Conservation (phyloP, 2,329 filamentous ascomycete genomes). For the Hypomyces perniciosus region DNA sequence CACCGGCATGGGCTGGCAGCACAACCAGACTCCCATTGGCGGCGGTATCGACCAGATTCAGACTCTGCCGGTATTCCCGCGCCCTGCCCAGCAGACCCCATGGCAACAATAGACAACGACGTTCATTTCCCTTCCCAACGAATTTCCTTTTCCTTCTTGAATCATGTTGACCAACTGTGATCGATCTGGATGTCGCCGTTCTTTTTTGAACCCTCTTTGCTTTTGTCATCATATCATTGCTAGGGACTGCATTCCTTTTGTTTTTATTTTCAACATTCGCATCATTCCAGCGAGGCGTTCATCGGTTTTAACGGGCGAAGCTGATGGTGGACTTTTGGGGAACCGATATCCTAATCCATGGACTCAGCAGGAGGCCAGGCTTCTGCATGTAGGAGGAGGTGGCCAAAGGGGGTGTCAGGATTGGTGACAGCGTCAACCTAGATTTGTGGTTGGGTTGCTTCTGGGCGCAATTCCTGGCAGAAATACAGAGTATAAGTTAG, state of each 20-base stretch:
- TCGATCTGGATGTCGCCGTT: neutral
- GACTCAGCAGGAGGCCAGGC: too few relatives aligned
- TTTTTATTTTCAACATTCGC: slow-evolving; percentile 6
- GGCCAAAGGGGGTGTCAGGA: too few relatives aligned
- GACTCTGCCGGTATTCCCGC: slow-evolving; percentile 79
- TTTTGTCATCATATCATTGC: slow-evolving; percentile 6
- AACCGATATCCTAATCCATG: neutral
- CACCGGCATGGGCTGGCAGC: slow-evolving; percentile 85
- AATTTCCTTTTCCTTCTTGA: neutral
- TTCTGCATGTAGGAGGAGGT: too few relatives aligned
- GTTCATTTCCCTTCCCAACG: neutral
- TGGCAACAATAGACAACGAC: slow-evolving; percentile 46
- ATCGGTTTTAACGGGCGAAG: neutral
- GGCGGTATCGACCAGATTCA: slow-evolving; percentile 72
- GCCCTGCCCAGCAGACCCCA: slow-evolving; percentile 60
- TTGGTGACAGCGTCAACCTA: too few relatives aligned
- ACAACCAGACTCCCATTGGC: slow-evolving; percentile 70
- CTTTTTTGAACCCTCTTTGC: slow-evolving; percentile 7
- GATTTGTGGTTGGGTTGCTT: too few relatives aligned
- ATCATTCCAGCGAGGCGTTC: slow-evolving; percentile 14
- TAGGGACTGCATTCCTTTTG: slow-evolving; percentile 6
- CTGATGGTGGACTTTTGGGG: neutral
- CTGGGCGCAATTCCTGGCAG: too few relatives aligned
- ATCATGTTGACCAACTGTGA: neutral
- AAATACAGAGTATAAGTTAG: slow-evolving; percentile 3